Base-by-base conservation (phyloP, 2,329 filamentous ascomycete species). In the Clarireedia monteithiana region DNA sequence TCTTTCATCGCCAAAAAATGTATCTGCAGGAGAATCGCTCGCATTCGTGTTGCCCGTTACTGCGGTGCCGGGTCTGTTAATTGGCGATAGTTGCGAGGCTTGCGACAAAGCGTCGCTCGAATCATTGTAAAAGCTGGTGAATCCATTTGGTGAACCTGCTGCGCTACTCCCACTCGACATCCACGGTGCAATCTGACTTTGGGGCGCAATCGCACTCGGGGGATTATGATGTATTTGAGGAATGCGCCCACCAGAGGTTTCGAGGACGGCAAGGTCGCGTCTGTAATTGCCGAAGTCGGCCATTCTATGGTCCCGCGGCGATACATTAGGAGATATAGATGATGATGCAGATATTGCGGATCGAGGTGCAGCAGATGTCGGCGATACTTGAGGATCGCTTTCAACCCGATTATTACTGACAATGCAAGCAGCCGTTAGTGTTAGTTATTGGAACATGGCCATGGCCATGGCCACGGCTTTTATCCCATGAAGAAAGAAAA, bases 31-130 rank as follows among this genome's bases (percentile, higher is more conserved):
- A 4, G 82, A 81, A 51, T 88, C 86, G 63, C 78, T 74, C 51
- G 72, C 73, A 15, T 75, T 75, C 34, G 74, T 76, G 50, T 77
- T 76, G 59, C 75, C 78, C 7, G 67, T 68, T 27, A 67, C 52
- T 15, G 63, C 63, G n/a, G 67, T 68, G 39, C 77, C 75, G 2
- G 82, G 78, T 40, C 85, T 81, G 66, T 86, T 84, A 54, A 82
- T 80, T 1, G 88, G 85, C 24, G 89, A 91, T 55, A 89, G 74
- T 65, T 90, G 89, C 30, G 82, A 83, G 44, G 48, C 65, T 57
- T 65, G 63, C 34, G 89, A 91, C 53, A 89, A 73, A 64, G 89
- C 85, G 66, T 91, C 88, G 73, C 79, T 86, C 36, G 86, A 89
- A 67, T 91, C 68, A 70, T 90, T 83, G 72, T 83, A 87, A 71